Evolutionary conservation across 352 stramenopile species (phyloP), one percentile per base, ranked within the genome.

Genomic region (Pythium aquatile): DNA sequence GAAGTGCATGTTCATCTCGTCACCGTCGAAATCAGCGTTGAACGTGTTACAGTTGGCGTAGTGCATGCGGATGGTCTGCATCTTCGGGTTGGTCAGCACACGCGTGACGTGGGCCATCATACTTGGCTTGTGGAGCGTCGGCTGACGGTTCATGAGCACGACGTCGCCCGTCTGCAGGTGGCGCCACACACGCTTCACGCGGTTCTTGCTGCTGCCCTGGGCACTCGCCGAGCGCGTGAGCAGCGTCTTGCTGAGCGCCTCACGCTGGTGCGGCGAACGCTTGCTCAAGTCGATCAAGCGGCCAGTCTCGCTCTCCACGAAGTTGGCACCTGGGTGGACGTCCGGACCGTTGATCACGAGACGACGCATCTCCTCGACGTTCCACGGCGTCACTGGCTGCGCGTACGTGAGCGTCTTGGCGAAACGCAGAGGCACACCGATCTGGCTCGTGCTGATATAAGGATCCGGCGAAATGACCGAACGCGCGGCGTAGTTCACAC

Each of bases 1-100:
- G 63, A 99, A 99, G 78, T 99, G 98, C 81, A 99, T 98, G 83
- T 99, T 99, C 88, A 99, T 99, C 86, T 99, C 98, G 77, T 99
- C 98, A 66, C 98, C 98, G 78, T 99, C 98, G 73, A 99, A 99
- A 84, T 99, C 98, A 39, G 98, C 98, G 82, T 99, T 99, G 90
- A 99, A 99, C 44, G 98, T 99, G 82, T 99, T 99, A 85, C 97
- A 99, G 84, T 99, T 99, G 37, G 97, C 97, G 75, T 99, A 99
- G 84, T 99, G 97, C 97, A 99, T 99, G 53, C 98, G 94, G 68
- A 99, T 98, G 29, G 98, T 99, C 78, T 99, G 98, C 84, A 99
- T 98, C 48, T 88, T 98, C 2, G 91, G 94, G 75, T 96, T 96
- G 40, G 86, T 96, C 35, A 99, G 81, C 60, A 99, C 97, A 61